A percentile compares a stretch with the other conserved stretches of the same genome.
These are phyloP conservation scores for Daldinia loculata DNA, from an alignment of 495 filamentous ascomycete genomes.

Conservation along the genomic window DNA sequence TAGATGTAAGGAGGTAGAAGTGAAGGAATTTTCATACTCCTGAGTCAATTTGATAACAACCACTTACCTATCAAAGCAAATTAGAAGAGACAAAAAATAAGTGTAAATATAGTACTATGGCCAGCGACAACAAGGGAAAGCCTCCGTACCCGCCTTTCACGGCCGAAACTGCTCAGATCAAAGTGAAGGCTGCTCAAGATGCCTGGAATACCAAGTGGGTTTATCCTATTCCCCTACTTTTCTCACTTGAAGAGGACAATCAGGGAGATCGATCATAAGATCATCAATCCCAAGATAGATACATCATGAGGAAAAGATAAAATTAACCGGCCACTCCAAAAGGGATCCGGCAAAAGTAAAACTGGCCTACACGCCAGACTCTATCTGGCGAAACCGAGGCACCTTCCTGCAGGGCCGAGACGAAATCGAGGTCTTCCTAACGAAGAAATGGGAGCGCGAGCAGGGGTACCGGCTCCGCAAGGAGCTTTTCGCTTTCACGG, in stretches of 20 bases:
- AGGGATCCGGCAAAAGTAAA: slow-evolving; percentile 72
- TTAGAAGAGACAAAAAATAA: not conserved
- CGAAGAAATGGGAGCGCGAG: slow-evolving; percentile 80
- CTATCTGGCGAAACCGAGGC: slow-evolving; percentile 84
- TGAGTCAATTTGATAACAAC: not conserved
- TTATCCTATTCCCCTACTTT: not conserved
- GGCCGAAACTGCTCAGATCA: slow-evolving; percentile 71
- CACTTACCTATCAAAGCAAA: not conserved
- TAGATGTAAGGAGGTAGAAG: not conserved
- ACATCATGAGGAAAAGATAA: not conserved
- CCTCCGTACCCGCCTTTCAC: slow-evolving; percentile 81
- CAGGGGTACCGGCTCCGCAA: slow-evolving; percentile 80
- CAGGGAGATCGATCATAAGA: no score
- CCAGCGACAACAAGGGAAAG: slow-evolving; percentile 36
- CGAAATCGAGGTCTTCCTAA: slow-evolving; percentile 75
- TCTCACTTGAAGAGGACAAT: not conserved
- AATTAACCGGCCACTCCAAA: not conserved
- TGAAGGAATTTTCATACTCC: not conserved
- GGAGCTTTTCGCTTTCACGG: slow-evolving; percentile 82
- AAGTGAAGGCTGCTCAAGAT: slow-evolving; percentile 87
- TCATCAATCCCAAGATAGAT: not conserved
- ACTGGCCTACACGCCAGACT: slow-evolving; percentile 76
- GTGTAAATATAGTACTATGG: slow-evolving; percentile 12
- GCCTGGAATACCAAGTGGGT: slow-evolving; percentile 83
- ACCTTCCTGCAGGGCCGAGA: slow-evolving; percentile 75